phyloP scores from a whole-genome alignment of 495 filamentous ascomycete species.

The Neurospora sp. region DNA sequence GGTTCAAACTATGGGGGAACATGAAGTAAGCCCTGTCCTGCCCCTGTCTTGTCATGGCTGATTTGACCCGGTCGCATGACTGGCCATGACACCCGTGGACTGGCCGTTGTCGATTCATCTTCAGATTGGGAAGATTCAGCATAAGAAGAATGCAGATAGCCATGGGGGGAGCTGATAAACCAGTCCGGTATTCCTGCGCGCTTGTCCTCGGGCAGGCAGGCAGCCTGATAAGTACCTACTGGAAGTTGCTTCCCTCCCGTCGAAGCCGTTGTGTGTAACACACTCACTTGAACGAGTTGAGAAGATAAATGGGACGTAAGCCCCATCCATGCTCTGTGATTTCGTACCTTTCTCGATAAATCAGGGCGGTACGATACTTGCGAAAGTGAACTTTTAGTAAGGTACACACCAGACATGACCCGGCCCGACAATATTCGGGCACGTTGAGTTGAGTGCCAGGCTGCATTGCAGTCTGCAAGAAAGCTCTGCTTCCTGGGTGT shows the following conservation, averaged over 20 bases:
- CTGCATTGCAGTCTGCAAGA: neutral
- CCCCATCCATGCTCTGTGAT: neutral
- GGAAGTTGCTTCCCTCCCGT: neutral
- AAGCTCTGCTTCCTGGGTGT: neutral
- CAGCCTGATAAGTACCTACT: neutral
- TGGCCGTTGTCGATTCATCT: neutral
- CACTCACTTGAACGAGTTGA: neutral
- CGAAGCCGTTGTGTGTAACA: neutral
- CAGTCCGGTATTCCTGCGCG: neutral
- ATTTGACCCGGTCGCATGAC: neutral
- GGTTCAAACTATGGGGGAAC: neutral
- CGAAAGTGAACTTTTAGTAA: neutral
- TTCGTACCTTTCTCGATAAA: too few species aligned
- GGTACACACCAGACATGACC: neutral
- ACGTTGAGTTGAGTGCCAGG: neutral
- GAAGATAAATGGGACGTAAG: neutral
- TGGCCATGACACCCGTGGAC: neutral
- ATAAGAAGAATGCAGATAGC: neutral
- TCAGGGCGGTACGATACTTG: too few species aligned
- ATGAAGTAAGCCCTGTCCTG: neutral
- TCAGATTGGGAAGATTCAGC: neutral
- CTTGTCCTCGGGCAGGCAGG: neutral
- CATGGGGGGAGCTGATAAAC: neutral
- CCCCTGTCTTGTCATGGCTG: neutral
- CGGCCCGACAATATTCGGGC: neutral